Conservation (phyloP, 164 flowering plant genomes). For the Umbilicus rupestris region DNA sequence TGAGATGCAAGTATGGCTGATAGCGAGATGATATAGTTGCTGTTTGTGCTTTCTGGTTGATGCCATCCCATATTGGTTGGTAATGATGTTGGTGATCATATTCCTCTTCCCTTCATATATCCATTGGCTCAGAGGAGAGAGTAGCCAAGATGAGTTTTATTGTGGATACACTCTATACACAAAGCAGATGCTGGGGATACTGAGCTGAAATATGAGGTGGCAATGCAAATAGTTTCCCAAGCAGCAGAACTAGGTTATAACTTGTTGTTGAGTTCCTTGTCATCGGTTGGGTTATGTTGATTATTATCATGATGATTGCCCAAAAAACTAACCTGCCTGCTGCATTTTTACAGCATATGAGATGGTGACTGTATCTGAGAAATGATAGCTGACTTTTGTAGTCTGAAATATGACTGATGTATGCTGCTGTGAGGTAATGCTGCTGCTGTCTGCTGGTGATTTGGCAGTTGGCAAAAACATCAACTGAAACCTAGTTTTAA, state of each 20-base stretch:
- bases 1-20: slow-evolving; percentile 22
- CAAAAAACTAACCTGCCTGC: neutral
- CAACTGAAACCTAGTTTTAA: neutral
- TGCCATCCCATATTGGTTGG: neutral
- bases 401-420: slow-evolving; percentile 1
- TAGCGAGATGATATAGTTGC: slow-evolving; percentile 22
- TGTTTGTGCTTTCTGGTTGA: slow-evolving; percentile 16
- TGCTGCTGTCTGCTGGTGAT: neutral
- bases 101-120: neutral
- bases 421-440: neutral
- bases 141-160: neutral
- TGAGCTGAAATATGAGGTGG: neutral
- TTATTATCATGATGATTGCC: neutral
- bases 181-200: neutral
- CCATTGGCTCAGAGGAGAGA: neutral
- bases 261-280: neutral
- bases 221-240: neutral
- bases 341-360: slow-evolving; percentile 1
- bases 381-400: neutral
- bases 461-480: neutral
- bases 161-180: neutral
- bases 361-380: slow-evolving; percentile 5
- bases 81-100: neutral
- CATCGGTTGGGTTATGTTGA: neutral
- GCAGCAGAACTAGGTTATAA: neutral